These are phyloP conservation scores for Corylus americana DNA, from an alignment of 306 rosid species.

Conservation along the genomic window DNA sequence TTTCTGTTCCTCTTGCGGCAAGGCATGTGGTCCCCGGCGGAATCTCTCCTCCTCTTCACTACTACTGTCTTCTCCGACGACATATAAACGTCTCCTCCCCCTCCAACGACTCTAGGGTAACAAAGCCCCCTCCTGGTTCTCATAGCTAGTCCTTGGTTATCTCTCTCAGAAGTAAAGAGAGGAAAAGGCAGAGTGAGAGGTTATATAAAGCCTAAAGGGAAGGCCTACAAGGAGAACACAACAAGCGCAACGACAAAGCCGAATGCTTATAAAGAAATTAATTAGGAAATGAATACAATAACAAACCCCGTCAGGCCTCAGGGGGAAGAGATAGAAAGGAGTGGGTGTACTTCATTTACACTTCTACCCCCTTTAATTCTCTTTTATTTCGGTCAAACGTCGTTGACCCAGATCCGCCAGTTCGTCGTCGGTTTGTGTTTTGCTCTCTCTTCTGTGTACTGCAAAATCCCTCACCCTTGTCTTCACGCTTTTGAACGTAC, in stretches of 20 bases:
- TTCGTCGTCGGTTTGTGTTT: slow-evolving; percentile 29
- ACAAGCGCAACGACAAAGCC: slow-evolving; percentile 51
- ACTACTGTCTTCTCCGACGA: slow-evolving; percentile 19
- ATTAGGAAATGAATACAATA: slow-evolving; percentile 16
- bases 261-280: slow-evolving; percentile 25
- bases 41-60: slow-evolving; percentile 39
- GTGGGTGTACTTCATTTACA: slow-evolving; percentile 24
- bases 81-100: slow-evolving; percentile 5
- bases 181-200: slow-evolving; percentile 8
- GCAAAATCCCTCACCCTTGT: slow-evolving; percentile 39
- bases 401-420: slow-evolving; percentile 67
- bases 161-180: slow-evolving; percentile 24
- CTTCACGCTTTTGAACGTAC: slow-evolving; percentile 50
- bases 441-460: slow-evolving; percentile 19
- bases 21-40: slow-evolving; percentile 15
- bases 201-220: slow-evolving; percentile 20
- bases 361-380: slow-evolving; percentile 27
- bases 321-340: background rate
- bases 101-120: slow-evolving; percentile 38
- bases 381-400: slow-evolving; percentile 45
- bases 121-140: slow-evolving; percentile 61
- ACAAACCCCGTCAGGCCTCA: background rate
- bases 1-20: slow-evolving; percentile 46
- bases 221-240: slow-evolving; percentile 32
- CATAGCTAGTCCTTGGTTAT: slow-evolving; percentile 33